Evolutionary conservation across 805 yeast species (phyloP), one percentile per base, ranked within the genome.

Genomic region (Wickerhamiella bombiphila): DNA sequence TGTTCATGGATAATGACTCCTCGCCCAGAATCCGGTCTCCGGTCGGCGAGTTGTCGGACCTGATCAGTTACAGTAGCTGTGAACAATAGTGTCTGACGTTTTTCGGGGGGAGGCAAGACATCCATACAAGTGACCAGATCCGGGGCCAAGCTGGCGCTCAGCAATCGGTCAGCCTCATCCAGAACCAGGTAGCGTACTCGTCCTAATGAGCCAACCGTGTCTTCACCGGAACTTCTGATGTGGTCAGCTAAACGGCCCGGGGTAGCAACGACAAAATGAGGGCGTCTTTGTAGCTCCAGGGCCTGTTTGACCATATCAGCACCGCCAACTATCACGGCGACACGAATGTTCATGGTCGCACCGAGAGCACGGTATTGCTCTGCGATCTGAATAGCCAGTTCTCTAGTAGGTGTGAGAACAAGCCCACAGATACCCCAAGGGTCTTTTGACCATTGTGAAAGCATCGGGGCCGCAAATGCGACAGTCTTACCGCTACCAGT

Each of bases 401-500:
- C 98, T 58, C 99, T 67, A 0, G 68, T 63, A 3, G 98, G 98
- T 0, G 98, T 91, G 40, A 91, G 58, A 1, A 91, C 70, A 2
- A 91, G 61, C 3, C 96, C 98, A 58, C 67, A 91, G 28, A 91
- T 80, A 1, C 96, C 98, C 57, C 70, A 70, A 1, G 98, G 98
- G 55, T 91, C 97, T 47, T 77, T 80, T 0, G 96, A 80, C 95
- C 97, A 91, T 52, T 78, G 69, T 1, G 93, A 74, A 39, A 91
- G 64, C 82, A 91, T 88, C 2, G 98, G 98, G n/a, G 83, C 93
- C 1, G 88, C 97, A 67, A 91, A 91, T 1, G 97, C 95, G 17
- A 91, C 75, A 1, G 98, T 91, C 56, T 91, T 91, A 70, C 98
- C 98, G 14, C 93, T 78, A 59, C 98, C 98, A 0, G 98, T 91